Evolutionary conservation across 1,284 basidiomycete genomes (phyloP).

Genomic region (Cryptococcus sp.): DNA sequence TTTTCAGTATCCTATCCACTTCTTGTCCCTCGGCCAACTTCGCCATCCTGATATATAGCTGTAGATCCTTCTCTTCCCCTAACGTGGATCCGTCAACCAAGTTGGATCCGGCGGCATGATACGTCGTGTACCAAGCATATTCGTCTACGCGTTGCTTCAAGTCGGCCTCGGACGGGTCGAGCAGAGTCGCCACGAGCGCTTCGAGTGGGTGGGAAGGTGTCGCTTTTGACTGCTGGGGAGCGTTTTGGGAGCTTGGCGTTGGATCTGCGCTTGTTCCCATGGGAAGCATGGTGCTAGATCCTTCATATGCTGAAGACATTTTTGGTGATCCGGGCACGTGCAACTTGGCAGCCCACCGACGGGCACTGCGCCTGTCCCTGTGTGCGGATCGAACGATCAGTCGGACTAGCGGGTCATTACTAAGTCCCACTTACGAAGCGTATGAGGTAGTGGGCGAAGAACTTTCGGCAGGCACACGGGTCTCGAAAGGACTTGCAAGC

Average conservation of each 20-base stretch:
- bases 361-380: constrained; percentile 37
- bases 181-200: constrained; percentile 62
- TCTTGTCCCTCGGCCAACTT: constrained; percentile 43
- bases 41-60: constrained; percentile 50
- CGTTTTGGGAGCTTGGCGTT: constrained; percentile 16
- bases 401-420: constrained; percentile 55
- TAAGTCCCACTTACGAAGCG: constrained; percentile 30
- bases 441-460: constrained; percentile 11
- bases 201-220: constrained; percentile 62
- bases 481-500: constrained; percentile 47
- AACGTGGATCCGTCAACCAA: constrained; percentile 31
- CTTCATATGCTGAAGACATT: background rate
- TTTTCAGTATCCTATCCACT: constrained; percentile 26
- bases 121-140: constrained; percentile 68
- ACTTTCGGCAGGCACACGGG: constrained; percentile 22
- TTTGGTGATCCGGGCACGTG: constrained; percentile 14
- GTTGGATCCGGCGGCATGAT: constrained; percentile 48
- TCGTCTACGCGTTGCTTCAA: constrained; percentile 60
- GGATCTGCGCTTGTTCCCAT: constrained; percentile 5
- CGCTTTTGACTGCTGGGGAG: background rate
- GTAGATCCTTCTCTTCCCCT: constrained; percentile 54
- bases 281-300: background rate
- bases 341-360: constrained; percentile 31
- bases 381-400: background rate
- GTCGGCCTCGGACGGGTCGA: constrained; percentile 61